phyloP scores from a whole-genome alignment of 176 grass and related monocot genomes.

The Cenchrus purpureus region DNA sequence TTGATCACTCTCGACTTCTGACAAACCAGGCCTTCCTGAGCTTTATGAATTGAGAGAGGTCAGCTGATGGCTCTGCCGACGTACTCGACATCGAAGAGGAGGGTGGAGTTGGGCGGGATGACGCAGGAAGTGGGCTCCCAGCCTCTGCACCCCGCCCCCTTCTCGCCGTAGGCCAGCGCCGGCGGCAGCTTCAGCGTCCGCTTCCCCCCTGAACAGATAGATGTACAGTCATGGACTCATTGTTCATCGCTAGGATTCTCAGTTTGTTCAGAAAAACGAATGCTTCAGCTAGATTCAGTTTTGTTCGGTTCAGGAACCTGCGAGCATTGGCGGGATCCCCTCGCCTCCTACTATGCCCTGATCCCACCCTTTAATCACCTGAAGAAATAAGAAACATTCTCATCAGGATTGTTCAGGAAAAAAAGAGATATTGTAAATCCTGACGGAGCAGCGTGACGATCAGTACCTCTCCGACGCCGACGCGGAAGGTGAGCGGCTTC shows the following conservation, averaged over 20 bases:
- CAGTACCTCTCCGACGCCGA: conserved; percentile 84
- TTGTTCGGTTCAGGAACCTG: conserved; percentile 47
- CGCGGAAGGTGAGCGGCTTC: conserved; percentile 64
- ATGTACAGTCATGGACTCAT: not conserved
- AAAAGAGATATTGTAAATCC: too few relatives aligned
- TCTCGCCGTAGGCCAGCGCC: conserved; percentile 73
- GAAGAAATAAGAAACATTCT: not conserved
- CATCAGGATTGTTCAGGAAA: not conserved
- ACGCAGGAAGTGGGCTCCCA: conserved; percentile 80
- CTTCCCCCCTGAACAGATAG: conserved; percentile 62
- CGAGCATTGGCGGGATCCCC: conserved; percentile 84
- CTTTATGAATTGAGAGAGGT: not conserved
- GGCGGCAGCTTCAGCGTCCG: conserved; percentile 86
- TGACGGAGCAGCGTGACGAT: not conserved
- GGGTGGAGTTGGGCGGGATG: conserved; percentile 89
- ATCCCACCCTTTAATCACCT: conserved; percentile 99
- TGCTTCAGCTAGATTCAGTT: not conserved
- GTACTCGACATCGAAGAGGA: conserved; percentile 94
- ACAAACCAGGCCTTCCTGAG: not conserved
- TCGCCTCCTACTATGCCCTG: conserved; percentile 82
- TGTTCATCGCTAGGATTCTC: too few relatives aligned
- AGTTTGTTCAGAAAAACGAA: not conserved
- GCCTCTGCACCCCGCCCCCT: conserved; percentile 82
- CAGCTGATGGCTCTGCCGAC: conserved; percentile 63
- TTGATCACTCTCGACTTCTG: too few relatives aligned